Evolutionary conservation across 495 filamentous ascomycete species (phyloP), one percentile per base, ranked within the genome.

Genomic region (Amorphotheca resinae): DNA sequence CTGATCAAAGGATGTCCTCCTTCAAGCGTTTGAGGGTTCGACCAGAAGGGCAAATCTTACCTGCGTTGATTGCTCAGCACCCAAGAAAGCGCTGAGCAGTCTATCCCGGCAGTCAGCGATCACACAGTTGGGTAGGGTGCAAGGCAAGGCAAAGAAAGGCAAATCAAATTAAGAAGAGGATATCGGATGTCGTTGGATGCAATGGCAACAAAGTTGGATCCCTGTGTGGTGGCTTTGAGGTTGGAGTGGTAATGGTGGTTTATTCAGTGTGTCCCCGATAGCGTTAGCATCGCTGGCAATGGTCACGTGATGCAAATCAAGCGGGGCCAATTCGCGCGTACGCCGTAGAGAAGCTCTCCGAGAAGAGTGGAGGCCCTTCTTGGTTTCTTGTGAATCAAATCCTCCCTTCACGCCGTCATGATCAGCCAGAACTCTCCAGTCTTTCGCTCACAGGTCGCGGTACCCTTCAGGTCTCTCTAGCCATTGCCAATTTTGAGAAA

Each of bases 401-500:
- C 11, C 11, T 28, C 25, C 11, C 5, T 11, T 5, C 25, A 5
- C 41, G 23, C 50, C 41, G 41, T 31, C 45, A 53, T 53, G 50
- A 48, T 34, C 41, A 22, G 22, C 28, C 45, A 36, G 22, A 41
- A 28, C 45, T 42, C 14, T 18, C 33, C 23, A 26, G 22, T 33
- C 32, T 36, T 28, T 26, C 28, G 44, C 21, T 36, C 20, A 11
- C 25, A 44, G 49, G 34, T 52, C 44, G 49, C 42, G 11, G 12
- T 15, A 30, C 32, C 18, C 33, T 23, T 18, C 22, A 31, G 22
- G 16, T 34, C 25, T 9, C 46, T 53, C 31, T 53, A 46, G 25
- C 31, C 38, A 28, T 28, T 53, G 45, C 17, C 45, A 30, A 43
- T 32, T 42, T 25, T 34, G 42, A 33, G 46, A n/a, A n/a, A n/a